These are phyloP conservation scores for Cubamyces lactineus DNA, from an alignment of 768 basidiomycete genomes.

Conservation along the genomic window DNA sequence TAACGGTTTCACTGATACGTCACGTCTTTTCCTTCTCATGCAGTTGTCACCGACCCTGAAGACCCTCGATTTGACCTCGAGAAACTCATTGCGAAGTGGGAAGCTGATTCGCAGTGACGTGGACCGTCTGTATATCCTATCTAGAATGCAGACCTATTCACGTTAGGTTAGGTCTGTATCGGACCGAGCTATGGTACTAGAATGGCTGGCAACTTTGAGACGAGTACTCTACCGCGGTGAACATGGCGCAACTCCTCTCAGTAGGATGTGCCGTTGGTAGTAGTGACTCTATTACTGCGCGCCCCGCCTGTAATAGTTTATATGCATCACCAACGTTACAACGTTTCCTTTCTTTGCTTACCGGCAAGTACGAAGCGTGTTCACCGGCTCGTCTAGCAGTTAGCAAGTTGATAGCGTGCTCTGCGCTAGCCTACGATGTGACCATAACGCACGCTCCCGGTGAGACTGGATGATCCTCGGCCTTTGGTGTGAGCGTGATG, in stretches of 20 bases:
- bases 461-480: background rate
- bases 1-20: background rate
- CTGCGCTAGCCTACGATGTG: too few species aligned
- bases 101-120: constrained; percentile 53
- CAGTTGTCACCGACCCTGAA: constrained; percentile 93
- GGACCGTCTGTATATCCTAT: constrained; percentile 16
- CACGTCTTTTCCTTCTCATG: constrained; percentile 5
- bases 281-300: too few species aligned
- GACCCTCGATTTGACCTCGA: constrained; percentile 96
- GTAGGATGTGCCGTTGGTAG: too few species aligned
- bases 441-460: too few species aligned
- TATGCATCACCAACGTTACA: too few species aligned
- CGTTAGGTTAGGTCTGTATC: constrained; percentile 2
- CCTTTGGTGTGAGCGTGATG: background rate
- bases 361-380: too few species aligned
- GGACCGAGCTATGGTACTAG: background rate
- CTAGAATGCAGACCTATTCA: constrained; percentile 22
- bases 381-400: too few species aligned
- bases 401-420: too few species aligned
- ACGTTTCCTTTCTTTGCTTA: too few species aligned
- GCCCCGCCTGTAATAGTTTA: too few species aligned
- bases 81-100: constrained; percentile 79
- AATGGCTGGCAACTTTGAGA: background rate
- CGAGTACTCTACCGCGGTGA: too few species aligned
- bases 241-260: too few species aligned